phyloP scores from a whole-genome alignment of 202 grass and related monocot genomes.

The Hordeum pubiflorum region DNA sequence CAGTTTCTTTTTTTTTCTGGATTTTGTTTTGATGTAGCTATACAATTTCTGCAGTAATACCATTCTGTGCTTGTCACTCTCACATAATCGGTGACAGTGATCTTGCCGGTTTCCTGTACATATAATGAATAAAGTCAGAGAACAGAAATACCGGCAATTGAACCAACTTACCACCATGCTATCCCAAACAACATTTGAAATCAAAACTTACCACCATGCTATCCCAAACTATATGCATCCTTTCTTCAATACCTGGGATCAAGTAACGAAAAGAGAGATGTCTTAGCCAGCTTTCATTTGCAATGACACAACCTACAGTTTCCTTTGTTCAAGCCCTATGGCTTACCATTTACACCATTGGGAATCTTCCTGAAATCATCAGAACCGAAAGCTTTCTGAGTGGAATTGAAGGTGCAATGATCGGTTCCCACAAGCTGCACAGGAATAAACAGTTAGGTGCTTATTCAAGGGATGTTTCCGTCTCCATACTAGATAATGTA shows the following conservation, averaged over 20 bases:
- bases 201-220: conserved; percentile 85
- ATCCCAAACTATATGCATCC: conserved; percentile 96
- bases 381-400: conserved; percentile 85
- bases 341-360: conserved; percentile 89
- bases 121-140: conserved; percentile 20
- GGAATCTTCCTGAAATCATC: conserved; percentile 95
- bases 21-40: not conserved
- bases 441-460: conserved; percentile 8
- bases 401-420: conserved; percentile 93
- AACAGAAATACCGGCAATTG: not conserved
- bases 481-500: not conserved
- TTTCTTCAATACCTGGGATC: conserved; percentile 72
- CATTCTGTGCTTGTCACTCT: conserved; percentile 86
- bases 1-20: not conserved
- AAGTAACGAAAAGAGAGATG: conserved; percentile 13
- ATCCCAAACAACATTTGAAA: not conserved
- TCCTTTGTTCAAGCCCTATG: not conserved
- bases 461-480: not conserved
- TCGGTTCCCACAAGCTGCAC: conserved; percentile 95
- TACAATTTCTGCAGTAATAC: conserved; percentile 43
- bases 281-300: not conserved
- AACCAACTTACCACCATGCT: not conserved
- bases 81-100: conserved; percentile 79
- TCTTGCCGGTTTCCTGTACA: conserved; percentile 67
- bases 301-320: not conserved